phyloP scores from a whole-genome alignment of 169 alveolate species.

The Plasmodium chabaudi region DNA sequence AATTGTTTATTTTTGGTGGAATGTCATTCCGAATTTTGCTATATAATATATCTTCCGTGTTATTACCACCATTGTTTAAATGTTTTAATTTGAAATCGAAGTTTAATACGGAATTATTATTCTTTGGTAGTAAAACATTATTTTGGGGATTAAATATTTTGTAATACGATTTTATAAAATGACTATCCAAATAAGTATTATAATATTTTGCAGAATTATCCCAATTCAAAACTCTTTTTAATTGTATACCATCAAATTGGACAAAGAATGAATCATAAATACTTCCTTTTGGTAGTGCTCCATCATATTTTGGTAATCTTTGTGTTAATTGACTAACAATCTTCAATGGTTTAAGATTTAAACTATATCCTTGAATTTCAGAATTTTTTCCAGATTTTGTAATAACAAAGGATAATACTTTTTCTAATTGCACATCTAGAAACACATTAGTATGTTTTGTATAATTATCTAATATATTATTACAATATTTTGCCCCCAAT shows the following conservation, averaged over 20 bases:
- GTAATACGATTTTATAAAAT: conserved; percentile 52
- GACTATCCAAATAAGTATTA: conserved; percentile 32
- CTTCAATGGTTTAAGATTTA: conserved; percentile 38
- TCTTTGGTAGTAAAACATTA: neutral
- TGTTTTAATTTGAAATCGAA: conserved; percentile 31
- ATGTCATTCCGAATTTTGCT: neutral
- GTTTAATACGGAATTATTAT: neutral
- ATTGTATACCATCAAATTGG: conserved; percentile 59
- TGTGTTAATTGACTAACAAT: conserved; percentile 36
- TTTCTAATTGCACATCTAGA: conserved; percentile 65
- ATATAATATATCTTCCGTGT: neutral
- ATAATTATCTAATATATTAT: conserved; percentile 56
- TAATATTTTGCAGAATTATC: conserved; percentile 50
- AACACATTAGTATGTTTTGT: conserved; percentile 50
- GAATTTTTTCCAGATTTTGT: conserved; percentile 69
- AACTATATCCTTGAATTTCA: conserved; percentile 72
- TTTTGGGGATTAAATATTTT: conserved; percentile 16
- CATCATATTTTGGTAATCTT: conserved; percentile 33
- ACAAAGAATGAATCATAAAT: conserved; percentile 67
- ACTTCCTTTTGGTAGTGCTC: conserved; percentile 4
- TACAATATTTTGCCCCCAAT: conserved; percentile 74
- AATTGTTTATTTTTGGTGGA: neutral
- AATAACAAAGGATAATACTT: conserved; percentile 51
- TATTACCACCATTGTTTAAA: neutral
- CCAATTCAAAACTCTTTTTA: conserved; percentile 59